Base-by-base conservation (phyloP, 495 filamentous ascomycete species). In the Xylaria nigripes region DNA sequence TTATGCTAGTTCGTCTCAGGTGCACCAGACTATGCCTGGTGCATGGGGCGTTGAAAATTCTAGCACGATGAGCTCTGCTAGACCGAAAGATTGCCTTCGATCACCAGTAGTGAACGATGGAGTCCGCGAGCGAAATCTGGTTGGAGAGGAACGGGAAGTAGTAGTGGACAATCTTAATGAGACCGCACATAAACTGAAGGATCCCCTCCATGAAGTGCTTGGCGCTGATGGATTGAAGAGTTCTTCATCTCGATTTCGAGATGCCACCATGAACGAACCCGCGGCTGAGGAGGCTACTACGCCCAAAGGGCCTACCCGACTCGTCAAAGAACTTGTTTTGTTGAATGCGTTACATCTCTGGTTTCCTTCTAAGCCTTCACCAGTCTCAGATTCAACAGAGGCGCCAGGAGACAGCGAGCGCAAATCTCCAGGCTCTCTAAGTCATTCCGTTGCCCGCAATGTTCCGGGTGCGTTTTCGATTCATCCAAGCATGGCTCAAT, bases 401-500 rank as follows among this genome's bases (percentile, higher is more conserved):
- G 53, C 44, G 22, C n/a, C 46, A 13, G 34, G 23, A 41, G 23
- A 42, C 24, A 30, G 13, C 19, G 4, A 36, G 10, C 16, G 30
- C 38, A 32, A 16, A 38, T 8, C 45, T 18, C 59, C 40, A 21
- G 19, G 30, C 15, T 46, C 36, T 47, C 22, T 60, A 8, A 64
- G 59, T 19, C 61, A 56, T 44, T 76, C 78, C 32, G 50, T 69
- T 19, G 66, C 65, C 13, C 72, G 75, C 15, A 67, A 79, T 57
- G 55, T 82, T 12, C 81, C 81, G 5, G 81, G 81, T 0, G 70
- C 81, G 7, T 84, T 83, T 53, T 83, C 81, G 0, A 62, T 77
- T 32, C 55, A 67, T 29, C 30, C 42, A 19, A 48, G 48, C 24
- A 22, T 44, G 27, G 42, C 54, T 15, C 69, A 80, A 54, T 71